Evolutionary conservation across 2,329 filamentous ascomycete species (phyloP).

Genomic region (Sphaerulina vaccinii): DNA sequence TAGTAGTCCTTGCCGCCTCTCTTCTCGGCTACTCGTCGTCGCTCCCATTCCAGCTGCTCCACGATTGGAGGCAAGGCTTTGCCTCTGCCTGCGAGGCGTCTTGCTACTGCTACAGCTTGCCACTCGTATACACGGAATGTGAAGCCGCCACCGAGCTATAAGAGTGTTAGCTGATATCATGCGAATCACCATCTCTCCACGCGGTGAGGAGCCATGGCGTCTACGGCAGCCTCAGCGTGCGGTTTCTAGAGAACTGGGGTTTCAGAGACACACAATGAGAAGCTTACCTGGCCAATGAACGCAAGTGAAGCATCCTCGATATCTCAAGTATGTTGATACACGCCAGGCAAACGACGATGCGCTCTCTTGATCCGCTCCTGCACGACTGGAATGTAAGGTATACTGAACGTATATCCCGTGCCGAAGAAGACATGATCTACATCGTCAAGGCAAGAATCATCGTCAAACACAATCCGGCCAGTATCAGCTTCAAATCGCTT

Average conservation of each 20-base stretch:
- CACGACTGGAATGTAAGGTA: background rate
- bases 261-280: no score
- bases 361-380: constrained; percentile 1
- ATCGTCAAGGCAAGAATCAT: background rate
- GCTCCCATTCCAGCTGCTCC: constrained; percentile 5
- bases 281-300: constrained; percentile 3
- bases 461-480: constrained; percentile 7
- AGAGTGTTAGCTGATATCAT: no score
- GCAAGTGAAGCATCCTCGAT: constrained; percentile 2
- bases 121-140: constrained; percentile 4
- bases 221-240: no score
- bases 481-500: background rate
- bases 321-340: constrained; percentile 8
- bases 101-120: constrained; percentile 7
- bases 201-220: no score
- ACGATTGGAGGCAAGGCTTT: background rate
- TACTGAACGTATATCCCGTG: constrained; percentile 8
- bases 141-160: constrained; percentile 4
- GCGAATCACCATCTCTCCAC: no score
- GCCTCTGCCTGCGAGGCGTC: constrained; percentile 1
- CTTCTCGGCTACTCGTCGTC: constrained; percentile 1
- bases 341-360: background rate
- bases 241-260: no score
- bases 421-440: constrained; percentile 5
- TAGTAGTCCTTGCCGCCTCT: constrained; percentile 9